phyloP scores from a whole-genome alignment of 2,329 filamentous ascomycete species.

The Alternaria triticimaculans region DNA sequence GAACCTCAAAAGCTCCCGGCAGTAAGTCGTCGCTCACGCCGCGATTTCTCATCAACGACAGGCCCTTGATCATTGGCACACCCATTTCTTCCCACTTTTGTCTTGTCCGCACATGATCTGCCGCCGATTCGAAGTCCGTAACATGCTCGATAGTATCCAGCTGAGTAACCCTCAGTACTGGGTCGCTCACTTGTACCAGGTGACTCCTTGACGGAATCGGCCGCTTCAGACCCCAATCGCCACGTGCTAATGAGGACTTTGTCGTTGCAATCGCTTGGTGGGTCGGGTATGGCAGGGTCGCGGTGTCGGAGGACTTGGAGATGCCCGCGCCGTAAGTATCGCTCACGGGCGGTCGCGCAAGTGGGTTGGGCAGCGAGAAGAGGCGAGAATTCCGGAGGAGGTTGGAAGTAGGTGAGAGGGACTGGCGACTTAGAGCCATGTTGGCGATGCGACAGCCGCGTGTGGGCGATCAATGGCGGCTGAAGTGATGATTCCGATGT shows the following conservation, averaged over 20 bases:
- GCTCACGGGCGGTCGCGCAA: constrained; percentile 65
- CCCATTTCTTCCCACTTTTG: constrained; percentile 86
- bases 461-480: constrained; percentile 41
- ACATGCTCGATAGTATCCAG: constrained; percentile 87
- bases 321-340: constrained; percentile 55
- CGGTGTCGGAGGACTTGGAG: constrained; percentile 66
- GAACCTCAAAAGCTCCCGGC: constrained; percentile 40
- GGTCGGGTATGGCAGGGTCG: constrained; percentile 80
- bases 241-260: constrained; percentile 71
- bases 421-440: constrained; percentile 46
- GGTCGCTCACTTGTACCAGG: constrained; percentile 72
- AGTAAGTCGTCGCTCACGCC: constrained; percentile 20
- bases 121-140: constrained; percentile 84
- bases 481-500: constrained; percentile 26
- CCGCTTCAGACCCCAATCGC: constrained; percentile 94
- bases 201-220: constrained; percentile 74
- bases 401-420: constrained; percentile 65
- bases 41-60: constrained; percentile 25
- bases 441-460: constrained; percentile 46
- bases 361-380: constrained; percentile 81
- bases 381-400: constrained; percentile 87
- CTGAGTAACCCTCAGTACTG: constrained; percentile 75
- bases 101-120: constrained; percentile 80
- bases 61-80: constrained; percentile 66
- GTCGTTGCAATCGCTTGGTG: constrained; percentile 83